Evolutionary conservation across 805 yeast genomes (phyloP).

Genomic region (Candida tammaniensis): DNA sequence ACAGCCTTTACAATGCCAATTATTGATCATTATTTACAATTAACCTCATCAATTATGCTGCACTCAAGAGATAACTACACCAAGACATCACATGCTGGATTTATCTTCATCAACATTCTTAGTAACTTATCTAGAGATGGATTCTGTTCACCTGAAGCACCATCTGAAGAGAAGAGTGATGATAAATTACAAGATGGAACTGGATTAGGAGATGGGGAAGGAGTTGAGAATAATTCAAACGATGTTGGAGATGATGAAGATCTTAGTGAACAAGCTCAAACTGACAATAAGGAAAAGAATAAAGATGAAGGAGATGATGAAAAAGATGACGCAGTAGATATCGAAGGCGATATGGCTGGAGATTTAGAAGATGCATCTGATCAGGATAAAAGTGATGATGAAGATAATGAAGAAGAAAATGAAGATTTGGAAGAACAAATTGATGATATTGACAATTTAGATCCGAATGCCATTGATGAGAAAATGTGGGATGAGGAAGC

Average conservation of each 20-base stretch:
- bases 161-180: conserved; percentile 57
- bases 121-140: conserved; percentile 71
- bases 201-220: conserved; percentile 90
- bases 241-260: conserved; percentile 93
- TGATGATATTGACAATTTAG: conserved; percentile 84
- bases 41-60: conserved; percentile 42
- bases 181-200: conserved; percentile 78
- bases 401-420: conserved; percentile 44
- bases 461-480: conserved; percentile 93
- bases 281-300: conserved; percentile 66
- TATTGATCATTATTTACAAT: conserved; percentile 53
- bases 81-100: conserved; percentile 60
- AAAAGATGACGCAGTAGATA: conserved; percentile 86
- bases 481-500: conserved; percentile 98
- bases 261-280: conserved; percentile 72
- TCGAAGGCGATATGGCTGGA: conserved; percentile 98
- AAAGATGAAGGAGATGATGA: conserved; percentile 62
- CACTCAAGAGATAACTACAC: conserved; percentile 49
- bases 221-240: conserved; percentile 75
- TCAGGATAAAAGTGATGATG: conserved; percentile 57
- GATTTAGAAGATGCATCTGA: conserved; percentile 76
- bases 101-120: conserved; percentile 53
- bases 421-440: conserved; percentile 85
- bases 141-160: conserved; percentile 88
- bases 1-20: conserved; percentile 61